A percentile compares a stretch with the other conserved stretches of the same genome.
These are phyloP conservation scores for Calophaca sinica DNA, from an alignment of 306 rosid genomes.

Conservation along the genomic window DNA sequence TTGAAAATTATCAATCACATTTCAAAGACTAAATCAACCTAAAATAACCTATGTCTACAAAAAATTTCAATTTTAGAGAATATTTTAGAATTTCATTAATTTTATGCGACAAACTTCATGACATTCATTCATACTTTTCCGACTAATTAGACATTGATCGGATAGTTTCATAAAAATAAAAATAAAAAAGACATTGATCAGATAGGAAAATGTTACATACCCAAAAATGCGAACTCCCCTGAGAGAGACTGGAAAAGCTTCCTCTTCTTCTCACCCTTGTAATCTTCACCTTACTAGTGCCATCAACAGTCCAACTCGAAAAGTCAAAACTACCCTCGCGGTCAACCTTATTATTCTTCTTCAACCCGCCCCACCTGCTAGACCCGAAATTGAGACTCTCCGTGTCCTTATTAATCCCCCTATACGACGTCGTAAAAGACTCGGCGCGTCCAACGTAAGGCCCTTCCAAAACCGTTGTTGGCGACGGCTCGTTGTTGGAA, in stretches of 20 bases:
- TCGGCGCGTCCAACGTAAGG: conserved; percentile 63
- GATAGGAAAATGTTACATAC: conserved; percentile 47
- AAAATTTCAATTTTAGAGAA: too few species aligned
- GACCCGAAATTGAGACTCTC: conserved; percentile 55
- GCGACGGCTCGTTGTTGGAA: conserved; percentile 48
- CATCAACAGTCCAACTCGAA: conserved; percentile 32
- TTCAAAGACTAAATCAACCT: too few species aligned
- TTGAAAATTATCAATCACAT: too few species aligned
- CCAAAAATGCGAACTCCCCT: conserved; percentile 57
- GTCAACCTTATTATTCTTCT: conserved; percentile 54
- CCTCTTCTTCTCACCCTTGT: conserved; percentile 58
- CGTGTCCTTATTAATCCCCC: conserved; percentile 39
- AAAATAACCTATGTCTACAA: too few species aligned
- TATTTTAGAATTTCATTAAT: too few species aligned
- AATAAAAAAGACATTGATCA: too few species aligned
- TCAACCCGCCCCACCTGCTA: conserved; percentile 68
- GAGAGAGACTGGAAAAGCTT: conserved; percentile 50
- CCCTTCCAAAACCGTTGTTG: conserved; percentile 76
- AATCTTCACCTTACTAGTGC: conserved; percentile 52
- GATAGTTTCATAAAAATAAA: too few species aligned
- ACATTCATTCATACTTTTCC: too few species aligned
- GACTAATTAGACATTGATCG: too few species aligned
- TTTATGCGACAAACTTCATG: too few species aligned
- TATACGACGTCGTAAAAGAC: conserved; percentile 56
- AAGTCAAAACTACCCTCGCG: conserved; percentile 55